Conservation (phyloP, 1,139 yeast genomes). For the Lodderomyces beijingensis region DNA sequence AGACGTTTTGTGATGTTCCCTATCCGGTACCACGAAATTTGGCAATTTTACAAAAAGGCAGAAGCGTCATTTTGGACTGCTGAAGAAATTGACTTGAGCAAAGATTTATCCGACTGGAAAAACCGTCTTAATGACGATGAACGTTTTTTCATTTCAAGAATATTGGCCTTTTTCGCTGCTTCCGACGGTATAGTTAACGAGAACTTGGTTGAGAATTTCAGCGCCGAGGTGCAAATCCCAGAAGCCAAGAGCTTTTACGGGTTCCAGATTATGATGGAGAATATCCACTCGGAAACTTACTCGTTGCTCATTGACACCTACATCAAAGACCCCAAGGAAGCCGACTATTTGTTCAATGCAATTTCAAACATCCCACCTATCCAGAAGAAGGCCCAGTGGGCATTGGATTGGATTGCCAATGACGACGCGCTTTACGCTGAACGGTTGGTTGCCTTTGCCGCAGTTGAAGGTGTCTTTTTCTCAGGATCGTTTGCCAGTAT, state of each 20-base stretch:
- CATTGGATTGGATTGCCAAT: slow-evolving; percentile 91
- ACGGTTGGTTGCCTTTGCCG: slow-evolving; percentile 96
- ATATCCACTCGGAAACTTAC: slow-evolving; percentile 96
- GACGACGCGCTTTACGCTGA: slow-evolving; percentile 86
- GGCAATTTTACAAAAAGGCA: slow-evolving; percentile 99
- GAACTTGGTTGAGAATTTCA: slow-evolving; percentile 92
- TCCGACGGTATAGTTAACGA: slow-evolving; percentile 98
- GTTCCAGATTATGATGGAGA: slow-evolving; percentile 99
- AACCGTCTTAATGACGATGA: slow-evolving; percentile 80
- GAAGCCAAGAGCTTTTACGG: slow-evolving; percentile 99
- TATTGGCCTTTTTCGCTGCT: slow-evolving; percentile 97
- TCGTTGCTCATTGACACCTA: slow-evolving; percentile 90
- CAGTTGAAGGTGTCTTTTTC: slow-evolving; percentile 98
- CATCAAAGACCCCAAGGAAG: slow-evolving; percentile 91
- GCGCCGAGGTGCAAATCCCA: slow-evolving; percentile 94
- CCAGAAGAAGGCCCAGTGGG: slow-evolving; percentile 97
- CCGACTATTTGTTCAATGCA: slow-evolving; percentile 85
- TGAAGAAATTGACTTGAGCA: slow-evolving; percentile 94
- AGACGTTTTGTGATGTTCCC: slow-evolving; percentile 95
- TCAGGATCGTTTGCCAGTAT: slow-evolving; percentile 97
- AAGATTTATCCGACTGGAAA: slow-evolving; percentile 90
- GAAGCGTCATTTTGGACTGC: slow-evolving; percentile 99
- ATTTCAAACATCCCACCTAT: slow-evolving; percentile 92
- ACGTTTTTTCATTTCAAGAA: slow-evolving; percentile 84
- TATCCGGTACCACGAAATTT: slow-evolving; percentile 93